Evolutionary conservation across 108 stramenopile genomes (phyloP).

Genomic region (Cyclotella cryptica): DNA sequence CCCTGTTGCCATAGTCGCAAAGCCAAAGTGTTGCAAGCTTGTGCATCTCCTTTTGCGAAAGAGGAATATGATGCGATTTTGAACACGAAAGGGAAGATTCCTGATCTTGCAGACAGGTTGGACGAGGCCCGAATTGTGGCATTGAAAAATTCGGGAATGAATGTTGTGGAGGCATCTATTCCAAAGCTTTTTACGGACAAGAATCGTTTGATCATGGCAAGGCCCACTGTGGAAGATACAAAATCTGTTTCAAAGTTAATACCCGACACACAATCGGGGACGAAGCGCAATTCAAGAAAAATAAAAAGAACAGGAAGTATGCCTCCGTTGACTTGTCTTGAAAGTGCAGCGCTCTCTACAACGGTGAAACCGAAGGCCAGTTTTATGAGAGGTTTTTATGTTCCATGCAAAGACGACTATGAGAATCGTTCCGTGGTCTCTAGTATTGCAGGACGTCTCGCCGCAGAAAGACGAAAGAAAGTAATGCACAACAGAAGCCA

Average conservation of each 20-base stretch:
- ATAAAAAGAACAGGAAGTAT: slow-evolving; percentile 16
- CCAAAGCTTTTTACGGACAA: slow-evolving; percentile 63
- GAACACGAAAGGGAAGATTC: slow-evolving; percentile 27
- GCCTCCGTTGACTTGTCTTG: slow-evolving; percentile 24
- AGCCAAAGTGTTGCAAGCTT: slow-evolving; percentile 15
- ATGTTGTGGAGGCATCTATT: slow-evolving; percentile 47
- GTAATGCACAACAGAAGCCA: slow-evolving; percentile 49
- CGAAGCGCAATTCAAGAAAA: not conserved
- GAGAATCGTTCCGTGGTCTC: slow-evolving; percentile 25
- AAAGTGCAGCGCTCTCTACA: not conserved
- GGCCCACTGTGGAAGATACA: slow-evolving; percentile 17
- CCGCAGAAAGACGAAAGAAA: slow-evolving; percentile 49
- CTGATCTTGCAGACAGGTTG: slow-evolving; percentile 56
- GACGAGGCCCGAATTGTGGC: slow-evolving; percentile 56
- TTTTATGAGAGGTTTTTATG: slow-evolving; percentile 47
- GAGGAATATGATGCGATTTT: slow-evolving; percentile 41
- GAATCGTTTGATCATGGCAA: slow-evolving; percentile 62
- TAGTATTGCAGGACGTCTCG: slow-evolving; percentile 50
- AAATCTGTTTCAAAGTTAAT: not conserved
- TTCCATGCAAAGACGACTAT: slow-evolving; percentile 56
- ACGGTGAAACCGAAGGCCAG: slow-evolving; percentile 34
- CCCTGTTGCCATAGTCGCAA: slow-evolving; percentile 70
- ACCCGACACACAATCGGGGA: not conserved
- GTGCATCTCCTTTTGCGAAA: slow-evolving; percentile 47
- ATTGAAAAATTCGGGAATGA: slow-evolving; percentile 54